Percentiles rank a stretch among this genome's conserved stretches.
These are phyloP conservation scores for Plicaturopsis crispa DNA, from an alignment of 768 basidiomycete species.

Conservation along the genomic window DNA sequence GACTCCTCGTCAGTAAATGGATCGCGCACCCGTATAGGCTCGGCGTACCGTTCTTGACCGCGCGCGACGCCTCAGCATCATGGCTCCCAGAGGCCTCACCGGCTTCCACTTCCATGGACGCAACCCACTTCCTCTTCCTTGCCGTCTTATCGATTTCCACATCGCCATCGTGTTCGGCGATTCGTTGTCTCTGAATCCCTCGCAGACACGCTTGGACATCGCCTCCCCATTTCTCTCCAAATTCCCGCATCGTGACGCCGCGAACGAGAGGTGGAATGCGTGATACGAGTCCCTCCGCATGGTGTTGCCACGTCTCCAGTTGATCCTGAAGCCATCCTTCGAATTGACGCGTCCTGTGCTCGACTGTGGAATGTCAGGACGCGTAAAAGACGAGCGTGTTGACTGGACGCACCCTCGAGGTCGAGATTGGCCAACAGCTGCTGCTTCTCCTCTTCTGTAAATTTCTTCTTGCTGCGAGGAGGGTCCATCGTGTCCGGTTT, in stretches of 20 bases:
- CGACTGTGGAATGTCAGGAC: constrained; percentile 33
- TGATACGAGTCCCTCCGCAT: constrained; percentile 67
- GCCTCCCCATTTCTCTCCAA: constrained; percentile 71
- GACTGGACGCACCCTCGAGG: constrained; percentile 53
- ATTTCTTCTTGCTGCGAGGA: constrained; percentile 22
- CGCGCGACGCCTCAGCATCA: constrained; percentile 32
- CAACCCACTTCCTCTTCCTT: constrained; percentile 69
- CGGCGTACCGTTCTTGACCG: constrained; percentile 51
- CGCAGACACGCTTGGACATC: constrained; percentile 65
- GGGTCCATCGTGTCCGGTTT: constrained; percentile 15
- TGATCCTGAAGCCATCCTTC: constrained; percentile 68
- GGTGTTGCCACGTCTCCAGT: constrained; percentile 66
- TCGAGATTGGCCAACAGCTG: constrained; percentile 74
- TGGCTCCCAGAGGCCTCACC: constrained; percentile 27
- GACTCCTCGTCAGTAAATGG: constrained; percentile 3
- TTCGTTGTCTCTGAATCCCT: constrained; percentile 58
- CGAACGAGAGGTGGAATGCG: constrained; percentile 73
- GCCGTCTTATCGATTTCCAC: constrained; percentile 60
- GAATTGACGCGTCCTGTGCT: constrained; percentile 67
- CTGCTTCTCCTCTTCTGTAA: constrained; percentile 62
- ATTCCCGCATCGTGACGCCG: constrained; percentile 66
- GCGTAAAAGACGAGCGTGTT: constrained; percentile 1
- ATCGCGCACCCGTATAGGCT: neutral
- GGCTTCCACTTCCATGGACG: constrained; percentile 42
- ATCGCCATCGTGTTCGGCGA: constrained; percentile 23